Base-by-base conservation (phyloP, 805 yeast genomes). In the Ogataea siamensis region DNA sequence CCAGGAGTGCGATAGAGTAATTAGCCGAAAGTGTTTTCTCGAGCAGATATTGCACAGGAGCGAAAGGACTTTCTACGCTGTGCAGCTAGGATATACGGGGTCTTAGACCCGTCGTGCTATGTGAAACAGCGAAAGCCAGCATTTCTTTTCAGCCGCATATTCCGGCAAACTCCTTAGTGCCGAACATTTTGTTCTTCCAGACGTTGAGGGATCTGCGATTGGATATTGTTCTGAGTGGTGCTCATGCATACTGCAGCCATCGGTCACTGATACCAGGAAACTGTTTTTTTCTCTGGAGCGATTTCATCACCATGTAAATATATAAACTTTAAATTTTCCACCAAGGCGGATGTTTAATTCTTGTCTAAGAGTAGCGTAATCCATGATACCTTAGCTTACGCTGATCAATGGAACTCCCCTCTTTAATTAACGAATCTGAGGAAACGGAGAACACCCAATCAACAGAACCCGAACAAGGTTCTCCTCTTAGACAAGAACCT, bases 391-490 rank as follows among this genome's bases (percentile, higher is more conserved):
- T 21, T 21, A 13, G 15, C 20, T 15, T 8, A 31, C 9, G 6
- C 12, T 18, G 13, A 6, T 31, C 18, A 24, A 43, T 43, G 47
- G 39, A 43, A 23, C 41, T 43, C 17, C 47, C 47, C 20, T 39
- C 47, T 15, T 15, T 43, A 16, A 43, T 43, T 5, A 40, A 43
- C 40, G 29, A 35, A 10, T n/a, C 32, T 11, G 42, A 34, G 3
- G 30, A 37, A 12, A 16, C 32, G 11, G 31, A 18, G 14, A 24
- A 18, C 3, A 15, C 24, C 13, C 9, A 28, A 10, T 18, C 32
- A 23, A 20, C 28, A 21, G 31, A 33, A 14, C 29, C 30, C 6
- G 36, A 28, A 4, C 16, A 21, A 5, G 32, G 23, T n/a, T 11
- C 26, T 6, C 18, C 35, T 13, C 24, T 16, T 11, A 24, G 24